Base-by-base conservation (phyloP, 257 asterid species). In the Striga asiatica region DNA sequence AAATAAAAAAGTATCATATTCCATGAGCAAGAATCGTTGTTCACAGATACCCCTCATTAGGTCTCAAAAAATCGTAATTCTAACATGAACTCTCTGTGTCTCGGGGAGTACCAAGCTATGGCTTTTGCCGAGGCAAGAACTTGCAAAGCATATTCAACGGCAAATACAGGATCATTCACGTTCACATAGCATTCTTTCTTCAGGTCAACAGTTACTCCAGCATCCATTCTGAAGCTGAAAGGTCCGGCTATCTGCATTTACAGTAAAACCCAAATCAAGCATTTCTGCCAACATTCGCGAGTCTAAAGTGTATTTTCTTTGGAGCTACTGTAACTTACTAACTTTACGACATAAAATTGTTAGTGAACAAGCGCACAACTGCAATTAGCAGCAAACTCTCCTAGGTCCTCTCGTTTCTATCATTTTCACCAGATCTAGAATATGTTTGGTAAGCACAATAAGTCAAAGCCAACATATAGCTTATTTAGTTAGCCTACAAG, bases 91-190 rank as follows among this genome's bases (percentile, higher is more conserved):
- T 88, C 95, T 41, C 66, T 73, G 61, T 84, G 93, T 60, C 68
- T 80, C 17, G 75, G 89, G 14, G 95, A 73, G 62, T 84, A 88
- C 95, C 97, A 84, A 28, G 93, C 94, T 60, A 88, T 74, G 43
- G 95, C 97, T 70, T 88, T 88, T 4, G 97, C 97, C 8, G 97
- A 81, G 11, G 69, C 76, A 56, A 81, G 95, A 76, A 88, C 93
- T 66, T 81, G 94, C 69, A 84, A 70, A 2, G 95, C 89, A 31
- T 88, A 74, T 38, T 88, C 97, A 3, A 84, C 42, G 23, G 95
- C 97, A 59, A 77, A 54, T 8, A 84, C 77, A 4, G 93, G 93
- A 66, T 87, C 78, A 20, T 65, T 67, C 72, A 75, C 73, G 25
- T 65, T 67, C 12, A 83, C 53, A 34, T 53, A 55, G 69, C 71